Conservation (phyloP, 2,329 filamentous ascomycete species). For the Zasmidium angulare region DNA sequence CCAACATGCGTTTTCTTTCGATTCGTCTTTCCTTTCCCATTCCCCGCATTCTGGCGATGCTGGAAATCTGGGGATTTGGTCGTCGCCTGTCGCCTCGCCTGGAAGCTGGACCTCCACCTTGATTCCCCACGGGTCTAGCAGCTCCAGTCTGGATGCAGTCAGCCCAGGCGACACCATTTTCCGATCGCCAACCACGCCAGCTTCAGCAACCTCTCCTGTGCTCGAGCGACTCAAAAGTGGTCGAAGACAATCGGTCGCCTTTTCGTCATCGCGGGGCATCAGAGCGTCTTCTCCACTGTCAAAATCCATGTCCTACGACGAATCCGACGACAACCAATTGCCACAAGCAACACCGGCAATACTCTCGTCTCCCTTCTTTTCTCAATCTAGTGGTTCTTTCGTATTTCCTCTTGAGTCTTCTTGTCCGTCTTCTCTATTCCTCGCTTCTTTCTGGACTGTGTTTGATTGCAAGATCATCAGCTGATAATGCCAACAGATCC, state of each 20-base stretch:
- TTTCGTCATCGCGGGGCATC: slow-evolving; percentile 5
- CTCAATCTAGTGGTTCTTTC: slow-evolving; percentile 37
- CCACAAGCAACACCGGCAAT: slow-evolving; percentile 20
- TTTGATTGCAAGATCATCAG: background rate
- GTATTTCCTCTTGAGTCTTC: slow-evolving; percentile 39
- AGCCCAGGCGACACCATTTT: slow-evolving; percentile 25
- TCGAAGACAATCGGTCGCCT: slow-evolving; percentile 9
- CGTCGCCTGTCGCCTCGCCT: background rate
- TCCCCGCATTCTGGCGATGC: background rate
- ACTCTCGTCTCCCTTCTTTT: slow-evolving; percentile 34
- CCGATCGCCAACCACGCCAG: slow-evolving; percentile 29
- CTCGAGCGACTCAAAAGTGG: slow-evolving; percentile 25
- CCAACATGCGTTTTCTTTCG: slow-evolving; percentile 10
- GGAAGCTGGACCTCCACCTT: background rate
- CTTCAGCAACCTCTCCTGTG: slow-evolving; percentile 27
- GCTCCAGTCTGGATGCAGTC: slow-evolving; percentile 6
- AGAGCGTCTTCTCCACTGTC: slow-evolving; percentile 14
- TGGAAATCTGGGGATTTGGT: background rate
- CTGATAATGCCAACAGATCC: slow-evolving; percentile 48
- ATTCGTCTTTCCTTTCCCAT: slow-evolving; percentile 16
- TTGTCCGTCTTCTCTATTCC: slow-evolving; percentile 40
- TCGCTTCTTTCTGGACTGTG: slow-evolving; percentile 19
- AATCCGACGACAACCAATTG: slow-evolving; percentile 9
- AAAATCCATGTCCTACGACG: slow-evolving; percentile 10
- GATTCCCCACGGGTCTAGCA: background rate